phyloP scores from a whole-genome alignment of 2,329 filamentous ascomycete species.

The Calonectria crousiana region DNA sequence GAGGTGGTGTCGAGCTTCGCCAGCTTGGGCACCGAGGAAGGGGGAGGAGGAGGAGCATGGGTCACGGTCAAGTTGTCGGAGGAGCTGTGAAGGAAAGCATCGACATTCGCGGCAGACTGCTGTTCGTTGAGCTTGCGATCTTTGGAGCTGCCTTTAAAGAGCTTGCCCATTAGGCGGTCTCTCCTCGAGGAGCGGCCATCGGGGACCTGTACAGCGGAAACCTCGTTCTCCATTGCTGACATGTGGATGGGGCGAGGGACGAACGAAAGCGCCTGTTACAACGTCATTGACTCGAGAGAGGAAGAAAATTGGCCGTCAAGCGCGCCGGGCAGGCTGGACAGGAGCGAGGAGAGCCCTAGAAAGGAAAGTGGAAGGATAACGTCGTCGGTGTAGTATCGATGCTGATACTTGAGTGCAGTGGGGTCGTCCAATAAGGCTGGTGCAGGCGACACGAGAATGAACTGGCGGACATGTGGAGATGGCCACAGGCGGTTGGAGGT shows the following conservation, averaged over 20 bases:
- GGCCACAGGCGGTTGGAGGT: slow-evolving; percentile 40
- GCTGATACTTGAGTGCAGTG: slow-evolving; percentile 39
- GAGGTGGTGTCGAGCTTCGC: slow-evolving; percentile 68
- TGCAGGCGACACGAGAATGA: slow-evolving; percentile 44
- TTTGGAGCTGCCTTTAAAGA: slow-evolving; percentile 61
- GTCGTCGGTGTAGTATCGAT: slow-evolving; percentile 35
- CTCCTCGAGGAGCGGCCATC: slow-evolving; percentile 59
- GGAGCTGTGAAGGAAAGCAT: slow-evolving; percentile 70
- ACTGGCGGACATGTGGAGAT: slow-evolving; percentile 46
- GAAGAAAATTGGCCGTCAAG: slow-evolving; percentile 28
- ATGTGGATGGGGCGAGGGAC: slow-evolving; percentile 22
- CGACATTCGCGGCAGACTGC: slow-evolving; percentile 60
- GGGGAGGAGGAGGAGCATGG: slow-evolving; percentile 61
- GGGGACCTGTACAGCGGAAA: slow-evolving; percentile 50
- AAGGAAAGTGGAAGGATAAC: slow-evolving; percentile 29
- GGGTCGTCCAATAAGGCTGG: slow-evolving; percentile 46
- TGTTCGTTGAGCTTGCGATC: slow-evolving; percentile 53
- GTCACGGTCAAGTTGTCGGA: slow-evolving; percentile 67
- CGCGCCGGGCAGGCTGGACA: slow-evolving; percentile 32
- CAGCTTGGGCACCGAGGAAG: slow-evolving; percentile 60
- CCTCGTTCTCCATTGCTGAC: slow-evolving; percentile 60
- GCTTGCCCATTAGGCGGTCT: slow-evolving; percentile 73
- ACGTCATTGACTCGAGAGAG: slow-evolving; percentile 46
- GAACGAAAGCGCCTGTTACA: slow-evolving; percentile 35
- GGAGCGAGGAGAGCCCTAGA: slow-evolving; percentile 22